These are phyloP conservation scores for Hyaloscypha finlandica DNA, from an alignment of 495 filamentous ascomycete species.

Conservation along the genomic window DNA sequence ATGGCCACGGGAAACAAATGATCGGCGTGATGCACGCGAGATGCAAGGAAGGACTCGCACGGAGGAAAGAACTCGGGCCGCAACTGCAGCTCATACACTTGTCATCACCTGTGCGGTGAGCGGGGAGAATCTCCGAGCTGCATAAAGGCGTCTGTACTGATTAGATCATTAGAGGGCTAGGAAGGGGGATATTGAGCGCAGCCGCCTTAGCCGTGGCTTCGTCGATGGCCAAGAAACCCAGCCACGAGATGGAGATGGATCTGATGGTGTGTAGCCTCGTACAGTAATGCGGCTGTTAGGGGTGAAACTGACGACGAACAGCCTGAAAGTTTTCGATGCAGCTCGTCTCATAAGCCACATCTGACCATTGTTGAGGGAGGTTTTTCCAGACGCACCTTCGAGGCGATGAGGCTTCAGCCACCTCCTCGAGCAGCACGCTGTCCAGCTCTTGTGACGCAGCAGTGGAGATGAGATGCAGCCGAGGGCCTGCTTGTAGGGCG, in stretches of 20 bases:
- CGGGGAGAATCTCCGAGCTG: not conserved
- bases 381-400: not conserved
- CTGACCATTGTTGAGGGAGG: not conserved
- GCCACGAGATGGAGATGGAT: not conserved
- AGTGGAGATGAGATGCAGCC: not conserved
- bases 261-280: not conserved
- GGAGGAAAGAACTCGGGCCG: constrained; percentile 17
- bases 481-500: not conserved
- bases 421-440: not conserved
- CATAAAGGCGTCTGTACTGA: not conserved
- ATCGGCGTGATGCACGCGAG: constrained; percentile 19
- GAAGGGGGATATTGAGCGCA: not conserved
- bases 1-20: constrained; percentile 5
- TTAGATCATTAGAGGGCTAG: not conserved
- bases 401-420: not conserved
- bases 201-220: not conserved
- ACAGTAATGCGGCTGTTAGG: not conserved
- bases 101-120: constrained; percentile 5
- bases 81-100: constrained; percentile 19
- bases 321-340: not conserved
- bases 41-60: constrained; percentile 10
- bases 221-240: not conserved
- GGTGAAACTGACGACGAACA: not conserved
- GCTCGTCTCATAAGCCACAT: not conserved
- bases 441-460: not conserved